These are phyloP conservation scores for Cercophora scortea DNA, from an alignment of 495 filamentous ascomycete species.

Conservation along the genomic window DNA sequence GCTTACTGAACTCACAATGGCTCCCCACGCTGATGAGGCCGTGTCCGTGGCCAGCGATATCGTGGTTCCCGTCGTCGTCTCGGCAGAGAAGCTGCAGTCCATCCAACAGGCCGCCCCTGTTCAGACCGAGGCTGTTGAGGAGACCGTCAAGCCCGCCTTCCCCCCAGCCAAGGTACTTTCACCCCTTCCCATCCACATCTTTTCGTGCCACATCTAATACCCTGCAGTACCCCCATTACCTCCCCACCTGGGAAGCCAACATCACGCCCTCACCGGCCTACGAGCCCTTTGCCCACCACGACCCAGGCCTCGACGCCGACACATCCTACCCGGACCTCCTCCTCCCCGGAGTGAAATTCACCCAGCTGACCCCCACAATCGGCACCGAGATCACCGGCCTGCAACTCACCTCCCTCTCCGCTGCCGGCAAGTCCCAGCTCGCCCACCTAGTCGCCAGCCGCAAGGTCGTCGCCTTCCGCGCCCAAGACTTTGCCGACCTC, in stretches of 20 bases:
- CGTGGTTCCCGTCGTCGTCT: background rate
- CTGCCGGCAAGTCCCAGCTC: background rate
- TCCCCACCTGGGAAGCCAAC: conserved; percentile 1
- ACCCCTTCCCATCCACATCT: background rate
- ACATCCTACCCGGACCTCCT: background rate
- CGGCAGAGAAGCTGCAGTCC: background rate
- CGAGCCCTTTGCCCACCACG: background rate
- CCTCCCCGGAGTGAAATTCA: background rate
- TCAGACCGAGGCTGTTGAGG: background rate
- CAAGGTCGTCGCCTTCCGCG: conserved; percentile 1
- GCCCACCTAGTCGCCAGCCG: background rate
- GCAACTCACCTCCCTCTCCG: background rate
- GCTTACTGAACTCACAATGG: background rate
- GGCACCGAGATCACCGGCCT: background rate
- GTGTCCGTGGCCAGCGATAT: background rate
- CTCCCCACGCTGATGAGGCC: background rate
- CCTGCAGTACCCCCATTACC: background rate
- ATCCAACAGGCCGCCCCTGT: no score
- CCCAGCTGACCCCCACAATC: background rate
- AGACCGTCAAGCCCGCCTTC: background rate
- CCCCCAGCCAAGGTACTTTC: background rate
- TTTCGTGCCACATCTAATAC: background rate
- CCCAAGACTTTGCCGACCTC: conserved; percentile 1
- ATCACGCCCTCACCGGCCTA: background rate
- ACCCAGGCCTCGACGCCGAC: background rate